phyloP scores from a whole-genome alignment of 805 yeast genomes.

The Priceomyces medius region DNA sequence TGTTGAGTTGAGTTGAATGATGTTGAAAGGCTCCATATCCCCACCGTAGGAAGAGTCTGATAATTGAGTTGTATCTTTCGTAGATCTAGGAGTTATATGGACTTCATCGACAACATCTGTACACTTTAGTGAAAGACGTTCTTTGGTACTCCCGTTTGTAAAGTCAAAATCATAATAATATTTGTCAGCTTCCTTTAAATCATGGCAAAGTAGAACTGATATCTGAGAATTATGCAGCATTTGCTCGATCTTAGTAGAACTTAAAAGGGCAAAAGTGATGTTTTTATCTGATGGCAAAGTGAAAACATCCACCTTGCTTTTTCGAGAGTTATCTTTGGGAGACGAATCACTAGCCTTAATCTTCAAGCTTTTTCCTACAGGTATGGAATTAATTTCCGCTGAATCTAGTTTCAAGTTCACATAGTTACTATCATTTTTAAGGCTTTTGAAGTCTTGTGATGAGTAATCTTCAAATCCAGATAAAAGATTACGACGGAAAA shows the following conservation, averaged over 20 bases:
- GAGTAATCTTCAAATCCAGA: constrained; percentile 57
- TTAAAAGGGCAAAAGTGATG: constrained; percentile 17
- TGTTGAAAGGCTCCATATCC: constrained; percentile 45
- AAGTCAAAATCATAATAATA: constrained; percentile 28
- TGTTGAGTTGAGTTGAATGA: constrained; percentile 41
- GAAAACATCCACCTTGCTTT: constrained; percentile 2
- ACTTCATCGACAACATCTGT: constrained; percentile 39
- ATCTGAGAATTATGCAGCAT: constrained; percentile 10
- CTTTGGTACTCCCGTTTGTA: constrained; percentile 35
- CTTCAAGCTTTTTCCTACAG: background rate
- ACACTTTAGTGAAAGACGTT: constrained; percentile 44
- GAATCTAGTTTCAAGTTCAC: constrained; percentile 18
- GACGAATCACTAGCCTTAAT: background rate
- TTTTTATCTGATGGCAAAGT: constrained; percentile 4
- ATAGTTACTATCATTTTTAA: constrained; percentile 15
- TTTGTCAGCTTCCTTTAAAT: constrained; percentile 7
- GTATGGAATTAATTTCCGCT: constrained; percentile 14
- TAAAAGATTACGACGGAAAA: constrained; percentile 46
- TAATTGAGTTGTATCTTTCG: constrained; percentile 28
- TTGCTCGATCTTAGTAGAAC: constrained; percentile 13
- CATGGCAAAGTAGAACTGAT: constrained; percentile 21
- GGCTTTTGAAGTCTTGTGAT: constrained; percentile 24
- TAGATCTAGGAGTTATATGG: constrained; percentile 52
- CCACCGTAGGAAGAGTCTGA: constrained; percentile 61
- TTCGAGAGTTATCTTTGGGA: background rate